These are phyloP conservation scores for Psophocarpus tetragonolobus DNA, from an alignment of 306 rosid species.

Conservation along the genomic window DNA sequence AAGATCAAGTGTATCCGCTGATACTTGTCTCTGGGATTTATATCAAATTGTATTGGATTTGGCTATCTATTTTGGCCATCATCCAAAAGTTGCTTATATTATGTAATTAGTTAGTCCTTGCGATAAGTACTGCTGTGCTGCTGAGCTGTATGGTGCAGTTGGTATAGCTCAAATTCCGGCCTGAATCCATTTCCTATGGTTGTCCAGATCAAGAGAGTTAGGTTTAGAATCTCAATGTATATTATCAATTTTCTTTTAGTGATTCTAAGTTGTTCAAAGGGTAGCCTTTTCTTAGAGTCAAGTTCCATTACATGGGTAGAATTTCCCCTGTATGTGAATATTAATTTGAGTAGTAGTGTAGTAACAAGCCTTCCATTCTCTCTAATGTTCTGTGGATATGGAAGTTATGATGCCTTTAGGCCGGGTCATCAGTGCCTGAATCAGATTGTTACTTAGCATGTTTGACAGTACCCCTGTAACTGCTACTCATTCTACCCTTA, in stretches of 20 bases:
- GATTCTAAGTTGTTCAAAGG: conserved; percentile 47
- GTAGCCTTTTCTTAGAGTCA: conserved; percentile 45
- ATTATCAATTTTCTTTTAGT: conserved; percentile 53
- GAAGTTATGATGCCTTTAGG: conserved; percentile 4
- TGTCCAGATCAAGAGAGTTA: conserved; percentile 67
- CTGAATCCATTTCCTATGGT: conserved; percentile 46
- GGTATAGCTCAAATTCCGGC: conserved; percentile 46
- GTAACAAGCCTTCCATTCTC: conserved; percentile 23
- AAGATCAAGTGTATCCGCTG: conserved; percentile 17
- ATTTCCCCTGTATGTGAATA: conserved; percentile 45
- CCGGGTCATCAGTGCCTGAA: neutral
- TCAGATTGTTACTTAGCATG: neutral
- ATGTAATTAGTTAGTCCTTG: conserved; percentile 57
- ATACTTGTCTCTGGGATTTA: conserved; percentile 31
- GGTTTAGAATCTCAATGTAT: conserved; percentile 77
- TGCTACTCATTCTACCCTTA: neutral
- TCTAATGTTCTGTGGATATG: neutral
- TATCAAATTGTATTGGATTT: conserved; percentile 29
- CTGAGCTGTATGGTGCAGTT: conserved; percentile 57
- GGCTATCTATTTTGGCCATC: conserved; percentile 41
- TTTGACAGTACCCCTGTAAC: neutral
- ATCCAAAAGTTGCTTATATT: conserved; percentile 36
- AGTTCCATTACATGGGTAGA: conserved; percentile 33
- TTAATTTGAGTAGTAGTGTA: conserved; percentile 32
- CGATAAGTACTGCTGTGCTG: conserved; percentile 50